These are phyloP conservation scores for Kalmanozyma brasiliensis DNA, from an alignment of 1,284 basidiomycete species.

Conservation along the genomic window DNA sequence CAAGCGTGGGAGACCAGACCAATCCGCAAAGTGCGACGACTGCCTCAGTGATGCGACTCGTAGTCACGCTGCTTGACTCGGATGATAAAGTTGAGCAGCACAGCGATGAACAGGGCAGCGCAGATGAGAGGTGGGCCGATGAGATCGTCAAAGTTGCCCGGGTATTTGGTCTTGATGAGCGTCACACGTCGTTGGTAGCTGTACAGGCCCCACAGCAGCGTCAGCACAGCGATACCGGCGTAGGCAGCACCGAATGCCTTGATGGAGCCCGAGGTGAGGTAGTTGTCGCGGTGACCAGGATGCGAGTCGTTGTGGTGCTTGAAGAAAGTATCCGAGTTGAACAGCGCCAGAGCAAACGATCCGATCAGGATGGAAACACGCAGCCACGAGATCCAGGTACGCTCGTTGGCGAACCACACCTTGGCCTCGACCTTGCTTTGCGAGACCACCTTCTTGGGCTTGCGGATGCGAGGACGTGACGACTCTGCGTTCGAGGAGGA, in stretches of 20 bases:
- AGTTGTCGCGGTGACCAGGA: conserved; percentile 27
- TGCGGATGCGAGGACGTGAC: conserved; percentile 50
- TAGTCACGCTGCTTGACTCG: conserved; percentile 53
- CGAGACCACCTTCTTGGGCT: conserved; percentile 71
- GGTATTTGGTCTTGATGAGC: conserved; percentile 88
- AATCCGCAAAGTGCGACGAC: neutral
- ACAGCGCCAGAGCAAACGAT: conserved; percentile 85
- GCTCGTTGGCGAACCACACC: conserved; percentile 68
- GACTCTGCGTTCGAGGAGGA: conserved; percentile 13
- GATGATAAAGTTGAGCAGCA: conserved; percentile 66
- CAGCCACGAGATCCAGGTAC: conserved; percentile 87
- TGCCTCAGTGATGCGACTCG: conserved; percentile 22
- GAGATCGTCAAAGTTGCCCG: conserved; percentile 78
- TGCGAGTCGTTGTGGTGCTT: conserved; percentile 45
- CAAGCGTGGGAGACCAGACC: neutral
- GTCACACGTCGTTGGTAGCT: conserved; percentile 89
- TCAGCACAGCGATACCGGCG: conserved; percentile 74
- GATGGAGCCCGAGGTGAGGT: conserved; percentile 70
- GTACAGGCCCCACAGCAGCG: conserved; percentile 79
- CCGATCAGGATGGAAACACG: conserved; percentile 86
- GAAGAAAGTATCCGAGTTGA: conserved; percentile 77
- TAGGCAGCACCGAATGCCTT: conserved; percentile 85
- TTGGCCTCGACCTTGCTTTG: conserved; percentile 66
- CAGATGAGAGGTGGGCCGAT: conserved; percentile 66
- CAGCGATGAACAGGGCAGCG: conserved; percentile 62